These are phyloP conservation scores for Cladosporium colombiae DNA, from an alignment of 2,329 filamentous ascomycete genomes.

Conservation along the genomic window DNA sequence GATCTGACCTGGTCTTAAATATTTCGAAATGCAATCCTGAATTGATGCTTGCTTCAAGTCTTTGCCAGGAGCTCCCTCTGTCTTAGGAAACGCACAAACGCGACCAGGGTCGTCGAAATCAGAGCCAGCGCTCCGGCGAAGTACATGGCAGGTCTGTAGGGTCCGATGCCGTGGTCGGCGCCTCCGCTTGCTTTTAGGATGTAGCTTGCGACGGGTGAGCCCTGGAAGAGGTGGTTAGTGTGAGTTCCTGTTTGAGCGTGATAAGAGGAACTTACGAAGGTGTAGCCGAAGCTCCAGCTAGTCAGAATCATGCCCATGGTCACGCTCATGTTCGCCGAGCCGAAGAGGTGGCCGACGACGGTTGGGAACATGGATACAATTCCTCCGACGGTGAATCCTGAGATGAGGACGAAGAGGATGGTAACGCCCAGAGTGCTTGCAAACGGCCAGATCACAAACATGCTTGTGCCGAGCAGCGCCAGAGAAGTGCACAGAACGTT, in stretches of 20 bases:
- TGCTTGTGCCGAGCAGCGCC: conserved; percentile 56
- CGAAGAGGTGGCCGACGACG: conserved; percentile 61
- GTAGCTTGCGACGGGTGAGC: conserved; percentile 62
- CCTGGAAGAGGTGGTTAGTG: conserved; percentile 32
- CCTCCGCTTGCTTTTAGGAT: conserved; percentile 56
- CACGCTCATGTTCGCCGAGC: conserved; percentile 45
- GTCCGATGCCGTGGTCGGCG: conserved; percentile 49
- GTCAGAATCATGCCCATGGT: conserved; percentile 65
- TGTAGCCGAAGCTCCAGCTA: conserved; percentile 62
- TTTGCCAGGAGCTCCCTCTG: conserved; percentile 7
- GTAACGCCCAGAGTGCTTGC: conserved; percentile 57
- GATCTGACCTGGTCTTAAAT: neutral
- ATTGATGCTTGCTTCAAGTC: neutral
- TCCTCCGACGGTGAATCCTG: conserved; percentile 61
- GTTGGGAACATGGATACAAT: conserved; percentile 67
- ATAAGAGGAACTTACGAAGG: conserved; percentile 50
- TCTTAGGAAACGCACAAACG: conserved; percentile 1
- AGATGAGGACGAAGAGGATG: conserved; percentile 59
- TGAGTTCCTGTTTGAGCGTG: neutral
- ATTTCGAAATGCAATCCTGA: neutral
- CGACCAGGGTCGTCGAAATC: conserved; percentile 1
- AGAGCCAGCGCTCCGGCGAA: conserved; percentile 49
- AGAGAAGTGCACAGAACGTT: conserved; percentile 58
- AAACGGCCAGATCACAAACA: conserved; percentile 63
- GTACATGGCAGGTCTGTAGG: conserved; percentile 63